Conservation (phyloP, 2,329 filamentous ascomycete genomes). For the Emmonsiellopsis sp. region DNA sequence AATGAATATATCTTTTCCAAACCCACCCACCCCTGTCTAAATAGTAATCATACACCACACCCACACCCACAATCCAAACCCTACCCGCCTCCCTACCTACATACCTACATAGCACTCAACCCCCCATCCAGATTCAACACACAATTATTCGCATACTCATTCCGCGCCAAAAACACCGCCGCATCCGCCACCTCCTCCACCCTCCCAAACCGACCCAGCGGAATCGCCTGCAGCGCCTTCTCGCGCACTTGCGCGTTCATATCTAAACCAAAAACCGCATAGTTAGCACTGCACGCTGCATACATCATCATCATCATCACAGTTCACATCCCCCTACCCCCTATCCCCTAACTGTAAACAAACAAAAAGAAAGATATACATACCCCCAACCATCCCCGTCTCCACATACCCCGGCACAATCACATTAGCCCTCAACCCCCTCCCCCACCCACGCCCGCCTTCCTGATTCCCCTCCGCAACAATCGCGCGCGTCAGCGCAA, state of each 20-base stretch:
- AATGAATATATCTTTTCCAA: too few species aligned
- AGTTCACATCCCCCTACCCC: too few species aligned
- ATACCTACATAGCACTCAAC: constrained; percentile 52
- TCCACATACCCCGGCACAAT: constrained; percentile 76
- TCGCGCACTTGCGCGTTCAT: constrained; percentile 28
- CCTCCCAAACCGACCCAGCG: constrained; percentile 56
- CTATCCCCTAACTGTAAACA: not conserved
- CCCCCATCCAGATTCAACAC: constrained; percentile 80
- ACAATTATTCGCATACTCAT: constrained; percentile 79
- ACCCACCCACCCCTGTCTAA: not conserved
- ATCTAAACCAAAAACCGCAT: constrained; percentile 20
- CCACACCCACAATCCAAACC: not conserved
- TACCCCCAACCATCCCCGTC: constrained; percentile 69
- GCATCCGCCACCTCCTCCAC: constrained; percentile 71
- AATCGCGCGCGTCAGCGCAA: constrained; percentile 44
- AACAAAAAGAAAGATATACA: constrained; percentile 15
- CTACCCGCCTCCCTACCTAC: not conserved
- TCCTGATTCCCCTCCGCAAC: constrained; percentile 41
- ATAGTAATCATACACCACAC: too few species aligned
- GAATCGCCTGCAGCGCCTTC: constrained; percentile 43
- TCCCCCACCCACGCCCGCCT: constrained; percentile 47
- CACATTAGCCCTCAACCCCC: constrained; percentile 63
- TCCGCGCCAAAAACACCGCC: constrained; percentile 65
- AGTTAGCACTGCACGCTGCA: too few species aligned
- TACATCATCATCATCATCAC: too few species aligned